Percentiles rank a stretch among this genome's conserved stretches.
phyloP scores from a whole-genome alignment of 2,329 filamentous ascomycete genomes.

The Penicillium crustosum region DNA sequence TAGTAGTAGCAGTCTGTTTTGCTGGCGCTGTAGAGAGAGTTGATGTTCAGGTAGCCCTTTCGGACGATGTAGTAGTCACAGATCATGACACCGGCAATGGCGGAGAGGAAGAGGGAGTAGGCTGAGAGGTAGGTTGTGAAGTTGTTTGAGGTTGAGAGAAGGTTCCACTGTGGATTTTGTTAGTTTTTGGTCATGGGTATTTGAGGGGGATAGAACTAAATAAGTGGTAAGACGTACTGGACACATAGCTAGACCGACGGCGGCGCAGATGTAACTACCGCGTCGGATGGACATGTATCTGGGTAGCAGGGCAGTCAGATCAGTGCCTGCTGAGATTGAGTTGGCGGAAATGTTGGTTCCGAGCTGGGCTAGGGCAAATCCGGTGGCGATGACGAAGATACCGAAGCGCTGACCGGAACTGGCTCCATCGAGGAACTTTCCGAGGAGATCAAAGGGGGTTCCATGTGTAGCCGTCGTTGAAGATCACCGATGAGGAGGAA shows the following conservation, averaged over 20 bases:
- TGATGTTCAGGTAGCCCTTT: constrained; percentile 74
- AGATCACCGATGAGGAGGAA: constrained; percentile 65
- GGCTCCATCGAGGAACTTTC: constrained; percentile 67
- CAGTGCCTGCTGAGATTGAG: constrained; percentile 77
- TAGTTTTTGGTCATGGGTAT: constrained; percentile 7
- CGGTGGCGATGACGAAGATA: constrained; percentile 69
- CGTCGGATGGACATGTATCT: constrained; percentile 82
- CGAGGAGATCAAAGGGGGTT: constrained; percentile 67
- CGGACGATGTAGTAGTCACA: constrained; percentile 86
- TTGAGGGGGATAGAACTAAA: neutral
- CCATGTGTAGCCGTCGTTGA: constrained; percentile 64
- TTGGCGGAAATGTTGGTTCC: constrained; percentile 88
- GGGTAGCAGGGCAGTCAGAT: constrained; percentile 76
- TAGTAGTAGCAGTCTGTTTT: constrained; percentile 66
- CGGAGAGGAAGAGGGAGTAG: constrained; percentile 91
- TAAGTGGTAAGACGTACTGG: constrained; percentile 51
- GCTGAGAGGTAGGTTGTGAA: constrained; percentile 91
- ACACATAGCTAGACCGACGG: constrained; percentile 79
- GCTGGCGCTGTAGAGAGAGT: constrained; percentile 73
- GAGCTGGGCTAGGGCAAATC: constrained; percentile 76
- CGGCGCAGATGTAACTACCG: constrained; percentile 80
- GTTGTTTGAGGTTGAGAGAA: constrained; percentile 71
- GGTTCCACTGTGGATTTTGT: constrained; percentile 52
- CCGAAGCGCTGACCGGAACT: constrained; percentile 69
- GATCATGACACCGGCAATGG: constrained; percentile 88